Percentiles rank a stretch among this genome's conserved stretches.
phyloP scores from a whole-genome alignment of 768 basidiomycete species.

The Mrakia frigida region DNA sequence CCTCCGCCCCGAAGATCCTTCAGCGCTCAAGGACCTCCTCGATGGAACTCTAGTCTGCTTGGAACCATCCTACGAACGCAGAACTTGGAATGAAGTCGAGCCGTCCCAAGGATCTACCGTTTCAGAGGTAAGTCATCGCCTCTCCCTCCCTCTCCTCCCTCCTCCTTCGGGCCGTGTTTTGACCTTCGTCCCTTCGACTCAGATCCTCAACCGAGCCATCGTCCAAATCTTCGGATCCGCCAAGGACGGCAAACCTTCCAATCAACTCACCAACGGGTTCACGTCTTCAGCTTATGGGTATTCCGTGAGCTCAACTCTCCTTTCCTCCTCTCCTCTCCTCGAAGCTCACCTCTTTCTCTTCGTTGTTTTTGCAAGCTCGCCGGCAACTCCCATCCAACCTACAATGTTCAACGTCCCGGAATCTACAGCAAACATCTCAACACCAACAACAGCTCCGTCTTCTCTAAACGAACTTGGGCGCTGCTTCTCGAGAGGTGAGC shows the following conservation, averaged over 20 bases:
- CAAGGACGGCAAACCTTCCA: constrained; percentile 7
- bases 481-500: constrained; percentile 35
- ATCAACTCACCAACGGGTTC: constrained; percentile 31
- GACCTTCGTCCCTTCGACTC: neutral
- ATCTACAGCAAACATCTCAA: constrained; percentile 40
- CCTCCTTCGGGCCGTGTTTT: too few species aligned
- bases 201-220: constrained; percentile 24
- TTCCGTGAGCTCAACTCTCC: neutral
- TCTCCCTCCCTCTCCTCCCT: too few species aligned
- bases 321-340: neutral
- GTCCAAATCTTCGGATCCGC: constrained; percentile 13
- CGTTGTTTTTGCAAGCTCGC: neutral
- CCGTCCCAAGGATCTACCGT: neutral
- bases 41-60: neutral
- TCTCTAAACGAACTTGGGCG: constrained; percentile 36
- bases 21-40: neutral
- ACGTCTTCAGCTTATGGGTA: constrained; percentile 4
- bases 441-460: constrained; percentile 35
- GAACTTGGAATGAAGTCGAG: neutral
- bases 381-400: neutral
- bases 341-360: neutral
- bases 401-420: constrained; percentile 37
- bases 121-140: neutral
- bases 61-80: neutral
- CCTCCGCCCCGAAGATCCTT: neutral